Evolutionary conservation across 768 basidiomycete species (phyloP).

Genomic region (Stropharia rugosoannulata): DNA sequence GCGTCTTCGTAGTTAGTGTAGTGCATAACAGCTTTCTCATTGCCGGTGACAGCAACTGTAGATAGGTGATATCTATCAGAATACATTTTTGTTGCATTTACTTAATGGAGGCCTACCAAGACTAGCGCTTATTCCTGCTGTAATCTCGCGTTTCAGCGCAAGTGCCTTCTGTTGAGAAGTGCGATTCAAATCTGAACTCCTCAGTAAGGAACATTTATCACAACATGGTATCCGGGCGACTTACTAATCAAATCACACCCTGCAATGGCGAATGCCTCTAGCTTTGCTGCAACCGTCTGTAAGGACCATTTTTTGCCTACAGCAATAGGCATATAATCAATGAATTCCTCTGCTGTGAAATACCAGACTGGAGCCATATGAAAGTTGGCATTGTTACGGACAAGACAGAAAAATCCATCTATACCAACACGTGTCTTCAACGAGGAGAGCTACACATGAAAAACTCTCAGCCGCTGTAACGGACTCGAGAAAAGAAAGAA

Average conservation of each 20-base stretch:
- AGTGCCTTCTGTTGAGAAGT: too few relatives aligned
- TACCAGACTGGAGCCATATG: constrained; percentile 18
- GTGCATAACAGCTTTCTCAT: constrained; percentile 13
- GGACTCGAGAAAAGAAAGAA: background rate
- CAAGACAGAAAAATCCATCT: constrained; percentile 24
- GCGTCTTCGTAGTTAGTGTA: constrained; percentile 16
- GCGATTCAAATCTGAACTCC: too few relatives aligned
- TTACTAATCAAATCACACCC: constrained; percentile 9
- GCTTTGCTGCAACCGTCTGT: background rate
- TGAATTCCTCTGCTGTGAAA: constrained; percentile 15
- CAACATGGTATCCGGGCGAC: too few relatives aligned
- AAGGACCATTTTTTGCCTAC: constrained; percentile 6
- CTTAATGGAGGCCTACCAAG: too few relatives aligned
- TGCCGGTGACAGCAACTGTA: constrained; percentile 4
- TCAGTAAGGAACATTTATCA: too few relatives aligned
- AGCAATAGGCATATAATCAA: constrained; percentile 17
- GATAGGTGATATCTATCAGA: too few relatives aligned
- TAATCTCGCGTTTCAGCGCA: too few relatives aligned
- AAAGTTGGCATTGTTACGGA: constrained; percentile 15
- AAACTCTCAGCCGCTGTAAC: too few relatives aligned
- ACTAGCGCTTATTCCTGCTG: too few relatives aligned
- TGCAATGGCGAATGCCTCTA: constrained; percentile 11
- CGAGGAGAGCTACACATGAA: constrained; percentile 1
- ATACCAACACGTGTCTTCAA: constrained; percentile 15
- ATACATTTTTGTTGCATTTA: too few relatives aligned